These are phyloP conservation scores for Ophiostoma sp. DNA, from an alignment of 2,329 filamentous ascomycete species.

Conservation along the genomic window DNA sequence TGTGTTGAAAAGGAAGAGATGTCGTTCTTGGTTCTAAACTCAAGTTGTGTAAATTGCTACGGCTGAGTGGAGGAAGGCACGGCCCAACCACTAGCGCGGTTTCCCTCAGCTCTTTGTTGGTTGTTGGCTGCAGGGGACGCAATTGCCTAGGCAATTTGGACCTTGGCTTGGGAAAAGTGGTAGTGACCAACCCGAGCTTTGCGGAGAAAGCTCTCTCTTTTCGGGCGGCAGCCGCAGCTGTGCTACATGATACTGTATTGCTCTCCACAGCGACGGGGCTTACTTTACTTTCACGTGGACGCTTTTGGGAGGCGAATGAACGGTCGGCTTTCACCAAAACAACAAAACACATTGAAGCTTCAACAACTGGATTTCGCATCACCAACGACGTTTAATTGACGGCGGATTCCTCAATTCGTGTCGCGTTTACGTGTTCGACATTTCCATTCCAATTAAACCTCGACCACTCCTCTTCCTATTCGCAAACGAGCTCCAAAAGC, in stretches of 20 bases:
- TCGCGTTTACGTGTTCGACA: neutral
- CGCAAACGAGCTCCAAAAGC: neutral
- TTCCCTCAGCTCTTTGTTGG: neutral
- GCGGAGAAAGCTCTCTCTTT: slow-evolving; percentile 2
- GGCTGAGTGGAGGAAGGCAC: neutral
- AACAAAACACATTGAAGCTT: neutral
- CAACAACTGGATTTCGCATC: neutral
- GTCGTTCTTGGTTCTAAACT: neutral
- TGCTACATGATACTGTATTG: neutral
- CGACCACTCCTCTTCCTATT: neutral
- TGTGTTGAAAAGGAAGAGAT: neutral
- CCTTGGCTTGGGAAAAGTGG: neutral
- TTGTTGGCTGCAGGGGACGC: neutral
- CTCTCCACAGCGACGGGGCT: neutral
- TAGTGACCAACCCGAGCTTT: neutral
- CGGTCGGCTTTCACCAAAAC: neutral
- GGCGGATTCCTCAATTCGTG: neutral
- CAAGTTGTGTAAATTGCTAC: neutral
- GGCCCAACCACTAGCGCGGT: neutral
- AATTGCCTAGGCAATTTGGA: slow-evolving; percentile 16
- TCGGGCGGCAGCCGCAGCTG: neutral
- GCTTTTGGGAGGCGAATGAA: neutral
- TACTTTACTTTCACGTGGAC: slow-evolving; percentile 4
- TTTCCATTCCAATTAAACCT: neutral
- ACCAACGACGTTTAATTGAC: neutral